Percentiles rank a stretch among this genome's conserved stretches.
These are phyloP conservation scores for Wallacemonas sp. DNA, from an alignment of 208 protist genomes.

Conservation along the genomic window DNA sequence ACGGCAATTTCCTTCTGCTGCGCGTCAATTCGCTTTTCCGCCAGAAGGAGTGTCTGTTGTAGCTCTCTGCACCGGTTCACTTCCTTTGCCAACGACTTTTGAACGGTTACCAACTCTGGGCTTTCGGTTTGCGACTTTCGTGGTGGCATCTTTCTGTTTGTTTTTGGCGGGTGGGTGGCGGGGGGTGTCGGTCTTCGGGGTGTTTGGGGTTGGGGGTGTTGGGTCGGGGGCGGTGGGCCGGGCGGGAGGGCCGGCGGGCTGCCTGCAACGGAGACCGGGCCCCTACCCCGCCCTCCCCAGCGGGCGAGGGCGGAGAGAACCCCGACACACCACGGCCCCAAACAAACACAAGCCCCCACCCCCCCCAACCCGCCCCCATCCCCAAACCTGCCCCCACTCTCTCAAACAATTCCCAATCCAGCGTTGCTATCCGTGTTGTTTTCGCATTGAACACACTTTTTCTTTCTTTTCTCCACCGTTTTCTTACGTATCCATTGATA, in stretches of 20 bases:
- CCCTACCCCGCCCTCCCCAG: not conserved
- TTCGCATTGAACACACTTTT: no score
- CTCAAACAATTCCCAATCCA: no score
- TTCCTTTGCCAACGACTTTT: not conserved
- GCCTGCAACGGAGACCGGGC: slow-evolving; percentile 25
- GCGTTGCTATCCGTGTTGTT: no score
- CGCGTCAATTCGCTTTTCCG: slow-evolving; percentile 32
- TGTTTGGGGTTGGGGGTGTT: not conserved
- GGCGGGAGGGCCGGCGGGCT: not conserved
- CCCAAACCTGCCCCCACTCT: no score
- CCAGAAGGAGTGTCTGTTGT: slow-evolving; percentile 32
- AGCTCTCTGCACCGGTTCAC: slow-evolving; percentile 2
- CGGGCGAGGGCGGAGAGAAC: not conserved
- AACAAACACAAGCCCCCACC: not conserved
- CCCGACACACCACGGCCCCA: not conserved
- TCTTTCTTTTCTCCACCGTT: no score
- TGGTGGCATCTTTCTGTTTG: no score
- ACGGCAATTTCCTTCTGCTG: slow-evolving; percentile 50
- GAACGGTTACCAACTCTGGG: not conserved
- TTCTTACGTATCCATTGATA: no score
- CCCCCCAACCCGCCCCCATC: no score
- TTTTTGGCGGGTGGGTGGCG: no score
- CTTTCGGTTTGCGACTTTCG: not conserved
- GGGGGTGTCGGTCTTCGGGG: no score
- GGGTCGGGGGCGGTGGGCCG: not conserved